Evolutionary conservation across 352 stramenopile genomes (phyloP).

Genomic region (Pilasporangium apinafurcum): DNA sequence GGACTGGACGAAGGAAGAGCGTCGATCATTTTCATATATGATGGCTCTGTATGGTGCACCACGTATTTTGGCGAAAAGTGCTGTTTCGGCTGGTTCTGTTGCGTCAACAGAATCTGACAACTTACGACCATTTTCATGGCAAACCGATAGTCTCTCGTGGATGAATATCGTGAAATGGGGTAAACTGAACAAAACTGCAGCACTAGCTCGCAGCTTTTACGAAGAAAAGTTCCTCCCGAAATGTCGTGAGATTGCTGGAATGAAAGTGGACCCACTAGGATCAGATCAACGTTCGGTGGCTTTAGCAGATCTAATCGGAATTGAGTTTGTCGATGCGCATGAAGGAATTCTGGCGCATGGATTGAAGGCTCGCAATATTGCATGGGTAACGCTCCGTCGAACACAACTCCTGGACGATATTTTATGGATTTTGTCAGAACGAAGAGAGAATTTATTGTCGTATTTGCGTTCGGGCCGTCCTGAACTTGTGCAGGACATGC

Average conservation of each 20-base stretch:
- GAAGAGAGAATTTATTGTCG: constrained; percentile 25
- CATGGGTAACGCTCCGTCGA: constrained; percentile 76
- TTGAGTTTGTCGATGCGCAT: constrained; percentile 84
- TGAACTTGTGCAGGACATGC: constrained; percentile 66
- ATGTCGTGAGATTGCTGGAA: constrained; percentile 67
- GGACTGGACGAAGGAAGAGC: constrained; percentile 86
- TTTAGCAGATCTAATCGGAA: constrained; percentile 69
- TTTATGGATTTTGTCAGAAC: constrained; percentile 43
- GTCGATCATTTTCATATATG: constrained; percentile 73
- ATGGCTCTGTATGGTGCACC: constrained; percentile 69
- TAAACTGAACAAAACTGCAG: constrained; percentile 75
- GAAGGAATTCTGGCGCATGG: constrained; percentile 79
- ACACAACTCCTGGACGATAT: constrained; percentile 71
- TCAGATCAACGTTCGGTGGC: constrained; percentile 71
- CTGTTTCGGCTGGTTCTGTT: constrained; percentile 23
- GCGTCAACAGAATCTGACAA: too few species aligned
- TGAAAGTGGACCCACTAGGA: constrained; percentile 73
- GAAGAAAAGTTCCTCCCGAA: constrained; percentile 70
- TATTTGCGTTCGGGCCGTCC: constrained; percentile 54
- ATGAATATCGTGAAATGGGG: constrained; percentile 79
- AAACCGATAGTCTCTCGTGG: constrained; percentile 79
- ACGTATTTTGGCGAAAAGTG: constrained; percentile 65
- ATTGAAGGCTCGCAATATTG: constrained; percentile 79
- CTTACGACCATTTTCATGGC: constrained; percentile 58
- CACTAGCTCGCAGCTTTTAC: constrained; percentile 53